A percentile compares a stretch with the other conserved stretches of the same genome.
phyloP scores from a whole-genome alignment of 164 flowering plant species.

The Chimonanthus salicifolius region DNA sequence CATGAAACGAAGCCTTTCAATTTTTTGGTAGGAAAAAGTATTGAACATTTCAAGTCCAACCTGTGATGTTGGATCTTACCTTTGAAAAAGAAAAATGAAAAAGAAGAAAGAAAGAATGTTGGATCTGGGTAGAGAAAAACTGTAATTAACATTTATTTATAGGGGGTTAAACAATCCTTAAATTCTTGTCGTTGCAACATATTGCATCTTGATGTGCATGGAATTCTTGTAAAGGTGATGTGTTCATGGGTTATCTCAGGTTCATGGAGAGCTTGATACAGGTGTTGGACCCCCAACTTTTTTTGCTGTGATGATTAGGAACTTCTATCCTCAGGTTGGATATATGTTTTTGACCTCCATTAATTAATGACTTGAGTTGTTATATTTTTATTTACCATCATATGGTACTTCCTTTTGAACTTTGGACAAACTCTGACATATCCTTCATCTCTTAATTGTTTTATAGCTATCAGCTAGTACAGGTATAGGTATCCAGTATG shows the following conservation, averaged over 20 bases:
- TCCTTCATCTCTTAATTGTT: slow-evolving; percentile 2
- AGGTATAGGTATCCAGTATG: slow-evolving; percentile 63
- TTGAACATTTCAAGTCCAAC: no score
- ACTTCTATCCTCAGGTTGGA: slow-evolving; percentile 59
- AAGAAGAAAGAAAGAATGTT: no score
- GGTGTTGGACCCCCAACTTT: slow-evolving; percentile 43
- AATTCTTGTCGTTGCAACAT: neutral
- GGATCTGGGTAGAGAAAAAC: no score
- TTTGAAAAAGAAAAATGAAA: no score
- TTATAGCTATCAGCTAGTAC: slow-evolving; percentile 50
- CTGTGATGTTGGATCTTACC: no score
- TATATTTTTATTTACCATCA: neutral
- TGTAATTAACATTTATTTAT: no score
- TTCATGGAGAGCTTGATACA: slow-evolving; percentile 84
- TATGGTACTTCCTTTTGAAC: neutral
- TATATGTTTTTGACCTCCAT: neutral
- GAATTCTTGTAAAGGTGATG: neutral
- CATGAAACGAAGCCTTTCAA: no score
- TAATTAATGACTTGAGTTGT: neutral
- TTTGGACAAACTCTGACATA: neutral
- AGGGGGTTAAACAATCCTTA: no score
- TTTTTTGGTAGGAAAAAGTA: no score
- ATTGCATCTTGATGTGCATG: neutral
- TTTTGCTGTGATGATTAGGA: slow-evolving; percentile 46
- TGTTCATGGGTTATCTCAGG: slow-evolving; percentile 31